Percentiles rank a stretch among this genome's conserved stretches.
These are phyloP conservation scores for Blastobotrys aristatus DNA, from an alignment of 1,139 yeast species.

Conservation along the genomic window DNA sequence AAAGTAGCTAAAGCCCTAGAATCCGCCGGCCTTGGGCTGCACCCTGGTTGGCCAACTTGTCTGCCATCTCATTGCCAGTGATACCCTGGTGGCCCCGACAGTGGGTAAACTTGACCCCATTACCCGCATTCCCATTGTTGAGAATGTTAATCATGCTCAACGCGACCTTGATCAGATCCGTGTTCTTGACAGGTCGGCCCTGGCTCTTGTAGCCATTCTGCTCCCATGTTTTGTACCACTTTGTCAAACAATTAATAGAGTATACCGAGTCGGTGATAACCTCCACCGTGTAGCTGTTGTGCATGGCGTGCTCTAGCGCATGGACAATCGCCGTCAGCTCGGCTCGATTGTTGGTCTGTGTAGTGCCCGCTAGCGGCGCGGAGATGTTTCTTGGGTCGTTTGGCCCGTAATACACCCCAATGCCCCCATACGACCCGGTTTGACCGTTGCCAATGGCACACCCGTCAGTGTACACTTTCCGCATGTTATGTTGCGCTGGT, in stretches of 20 bases:
- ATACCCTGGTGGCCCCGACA: slow-evolving; percentile 70
- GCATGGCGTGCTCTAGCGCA: slow-evolving; percentile 41
- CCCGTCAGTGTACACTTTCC: slow-evolving; percentile 66
- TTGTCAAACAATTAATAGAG: slow-evolving; percentile 43
- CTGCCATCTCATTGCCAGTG: slow-evolving; percentile 75
- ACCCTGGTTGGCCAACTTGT: slow-evolving; percentile 50
- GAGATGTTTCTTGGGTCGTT: slow-evolving; percentile 51
- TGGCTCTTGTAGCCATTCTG: slow-evolving; percentile 44
- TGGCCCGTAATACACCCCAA: slow-evolving; percentile 66
- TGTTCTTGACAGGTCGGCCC: slow-evolving; percentile 9
- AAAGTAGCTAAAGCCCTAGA: too few species aligned
- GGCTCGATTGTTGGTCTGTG: slow-evolving; percentile 76
- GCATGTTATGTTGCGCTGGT: too few species aligned
- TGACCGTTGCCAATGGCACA: slow-evolving; percentile 56
- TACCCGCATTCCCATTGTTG: slow-evolving; percentile 17
- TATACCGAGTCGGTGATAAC: slow-evolving; percentile 57
- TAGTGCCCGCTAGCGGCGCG: slow-evolving; percentile 37
- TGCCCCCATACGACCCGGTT: slow-evolving; percentile 50
- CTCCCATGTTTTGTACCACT: slow-evolving; percentile 53
- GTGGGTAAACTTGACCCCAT: slow-evolving; percentile 45
- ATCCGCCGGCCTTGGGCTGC: slow-evolving; percentile 4
- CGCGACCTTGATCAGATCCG: slow-evolving; percentile 18
- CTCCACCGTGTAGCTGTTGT: not conserved
- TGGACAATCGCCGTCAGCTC: slow-evolving; percentile 63
- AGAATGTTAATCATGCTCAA: slow-evolving; percentile 31